Conservation (phyloP, 805 yeast genomes). For the Lipomyces sp. region DNA sequence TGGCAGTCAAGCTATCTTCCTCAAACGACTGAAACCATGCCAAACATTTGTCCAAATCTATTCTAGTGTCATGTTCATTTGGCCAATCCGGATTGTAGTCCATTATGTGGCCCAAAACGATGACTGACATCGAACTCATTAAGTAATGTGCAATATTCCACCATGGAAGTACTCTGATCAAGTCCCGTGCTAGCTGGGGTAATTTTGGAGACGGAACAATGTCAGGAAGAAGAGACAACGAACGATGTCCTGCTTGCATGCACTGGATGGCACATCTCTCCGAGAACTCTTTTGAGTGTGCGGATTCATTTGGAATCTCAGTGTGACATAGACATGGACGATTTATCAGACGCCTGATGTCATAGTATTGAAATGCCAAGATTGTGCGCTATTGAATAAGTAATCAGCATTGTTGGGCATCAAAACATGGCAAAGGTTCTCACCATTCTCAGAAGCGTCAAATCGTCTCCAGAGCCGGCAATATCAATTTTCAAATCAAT, state of each 20-base stretch:
- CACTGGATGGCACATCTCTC: conserved; percentile 15
- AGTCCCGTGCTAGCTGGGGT: not conserved
- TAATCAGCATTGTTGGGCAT: not conserved
- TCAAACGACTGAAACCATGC: not conserved
- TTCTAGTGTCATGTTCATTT: conserved; percentile 9
- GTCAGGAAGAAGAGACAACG: conserved; percentile 19
- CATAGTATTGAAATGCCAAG: conserved; percentile 18
- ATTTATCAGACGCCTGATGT: conserved; percentile 25
- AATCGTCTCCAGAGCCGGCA: conserved; percentile 10
- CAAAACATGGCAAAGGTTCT: not conserved
- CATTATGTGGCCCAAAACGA: conserved; percentile 24
- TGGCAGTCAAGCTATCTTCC: not conserved
- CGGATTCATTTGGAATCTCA: conserved; percentile 27
- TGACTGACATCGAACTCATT: conserved; percentile 28
- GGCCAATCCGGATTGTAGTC: conserved; percentile 9
- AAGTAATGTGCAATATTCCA: conserved; percentile 22
- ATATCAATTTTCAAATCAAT: not conserved
- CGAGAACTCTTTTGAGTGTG: conserved; percentile 17
- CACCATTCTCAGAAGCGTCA: conserved; percentile 22
- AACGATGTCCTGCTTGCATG: conserved; percentile 27
- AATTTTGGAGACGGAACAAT: not conserved
- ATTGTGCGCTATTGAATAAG: conserved; percentile 13
- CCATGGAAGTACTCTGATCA: conserved; percentile 23
- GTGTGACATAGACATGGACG: conserved; percentile 26
- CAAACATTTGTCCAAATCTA: conserved; percentile 19